Evolutionary conservation across 129 eudicot species (phyloP).

Genomic region (Oenanthe sinensis): DNA sequence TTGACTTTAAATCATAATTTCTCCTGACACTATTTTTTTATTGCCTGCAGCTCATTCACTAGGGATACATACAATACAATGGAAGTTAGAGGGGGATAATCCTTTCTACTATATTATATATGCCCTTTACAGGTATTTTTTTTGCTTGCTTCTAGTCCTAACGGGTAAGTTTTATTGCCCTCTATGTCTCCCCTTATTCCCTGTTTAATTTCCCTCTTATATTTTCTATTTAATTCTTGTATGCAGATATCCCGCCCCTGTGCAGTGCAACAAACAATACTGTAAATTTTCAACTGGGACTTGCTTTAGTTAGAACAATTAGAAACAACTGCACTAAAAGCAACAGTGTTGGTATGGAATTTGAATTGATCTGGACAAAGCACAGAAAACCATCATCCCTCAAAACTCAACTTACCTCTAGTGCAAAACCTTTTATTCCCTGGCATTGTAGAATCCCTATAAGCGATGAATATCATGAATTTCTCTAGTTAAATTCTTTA

Average conservation of each 20-base stretch:
- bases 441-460: conserved; percentile 77
- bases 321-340: conserved; percentile 21
- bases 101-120: conserved; percentile 28
- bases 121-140: conserved; percentile 63
- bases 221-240: background rate
- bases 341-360: conserved; percentile 63
- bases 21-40: background rate
- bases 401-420: conserved; percentile 50
- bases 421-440: conserved; percentile 46
- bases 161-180: background rate
- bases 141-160: conserved; percentile 1
- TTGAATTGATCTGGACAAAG: conserved; percentile 58
- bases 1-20: background rate
- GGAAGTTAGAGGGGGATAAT: conserved; percentile 72
- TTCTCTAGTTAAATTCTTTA: conserved; percentile 34
- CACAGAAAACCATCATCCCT: conserved; percentile 45
- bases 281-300: conserved; percentile 19
- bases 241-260: conserved; percentile 43
- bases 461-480: conserved; percentile 68
- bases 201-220: background rate
- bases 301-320: conserved; percentile 15
- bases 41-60: conserved; percentile 6
- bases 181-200: background rate
- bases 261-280: conserved; percentile 30
- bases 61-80: conserved; percentile 20